Evolutionary conservation across 2,329 filamentous ascomycete genomes (phyloP).

Genomic region (Hypomyces rosellus): DNA sequence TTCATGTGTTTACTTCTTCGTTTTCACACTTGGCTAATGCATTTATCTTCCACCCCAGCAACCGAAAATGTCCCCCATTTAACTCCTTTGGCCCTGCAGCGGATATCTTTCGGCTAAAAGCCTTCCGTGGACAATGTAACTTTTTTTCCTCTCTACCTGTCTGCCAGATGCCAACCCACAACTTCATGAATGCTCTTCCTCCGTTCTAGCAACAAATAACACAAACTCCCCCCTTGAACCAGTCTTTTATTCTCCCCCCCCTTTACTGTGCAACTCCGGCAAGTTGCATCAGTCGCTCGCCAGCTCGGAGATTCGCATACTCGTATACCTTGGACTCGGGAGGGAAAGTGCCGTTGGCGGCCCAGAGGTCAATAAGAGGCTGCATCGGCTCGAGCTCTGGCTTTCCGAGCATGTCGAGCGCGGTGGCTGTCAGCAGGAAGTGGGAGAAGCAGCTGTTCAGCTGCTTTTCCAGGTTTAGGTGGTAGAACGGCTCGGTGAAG

Average conservation of each 20-base stretch:
- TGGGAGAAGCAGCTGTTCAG: conserved; percentile 85
- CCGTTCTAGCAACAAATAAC: not conserved
- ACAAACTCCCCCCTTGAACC: not conserved
- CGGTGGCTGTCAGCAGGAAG: conserved; percentile 74
- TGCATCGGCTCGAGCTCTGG: conserved; percentile 95
- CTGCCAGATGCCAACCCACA: not conserved
- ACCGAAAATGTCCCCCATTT: too few relatives aligned
- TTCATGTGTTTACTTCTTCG: not conserved
- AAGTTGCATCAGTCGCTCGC: conserved; percentile 52
- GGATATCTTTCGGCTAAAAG: not conserved
- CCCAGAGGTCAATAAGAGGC: conserved; percentile 86
- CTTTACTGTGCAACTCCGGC: conserved; percentile 26
- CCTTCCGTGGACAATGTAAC: not conserved
- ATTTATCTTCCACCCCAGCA: too few relatives aligned
- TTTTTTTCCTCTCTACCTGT: conserved; percentile 2
- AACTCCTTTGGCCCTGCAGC: not conserved
- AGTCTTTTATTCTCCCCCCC: not conserved
- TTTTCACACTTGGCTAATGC: not conserved
- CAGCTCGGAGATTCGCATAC: conserved; percentile 55
- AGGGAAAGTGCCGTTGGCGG: conserved; percentile 81
- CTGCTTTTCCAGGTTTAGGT: conserved; percentile 73
- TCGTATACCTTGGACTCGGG: conserved; percentile 63
- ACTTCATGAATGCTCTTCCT: not conserved
- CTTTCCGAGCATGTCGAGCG: conserved; percentile 76
- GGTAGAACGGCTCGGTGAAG: conserved; percentile 77